Base-by-base conservation (phyloP, 441 rosid species). In the Populus hybrid region DNA sequence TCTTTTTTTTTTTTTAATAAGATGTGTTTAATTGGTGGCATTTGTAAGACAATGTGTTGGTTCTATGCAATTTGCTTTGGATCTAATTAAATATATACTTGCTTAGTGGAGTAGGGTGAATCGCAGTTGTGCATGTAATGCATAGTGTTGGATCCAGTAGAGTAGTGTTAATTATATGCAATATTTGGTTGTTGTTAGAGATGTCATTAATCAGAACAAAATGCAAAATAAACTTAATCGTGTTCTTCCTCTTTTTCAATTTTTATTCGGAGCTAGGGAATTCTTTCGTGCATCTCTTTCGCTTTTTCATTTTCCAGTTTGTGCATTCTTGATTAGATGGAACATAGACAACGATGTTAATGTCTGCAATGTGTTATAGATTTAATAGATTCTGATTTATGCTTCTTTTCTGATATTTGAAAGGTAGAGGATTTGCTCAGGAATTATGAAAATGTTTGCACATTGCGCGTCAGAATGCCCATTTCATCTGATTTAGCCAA, bases 401-500 rank as follows among this genome's bases (percentile, higher is more conserved):
- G 28, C 34, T 71, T 21, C 70, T 72, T 79, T 50, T 38, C 9
- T 78, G 16, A 53, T 53, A 24, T 67, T 66, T 79, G 69, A 42
- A 70, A 92, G 97, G 97, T 90, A 59, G 98, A 94, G 76, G 97
- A 94, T 65, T 67, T 94, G 86, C 92, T 94, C 50, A 87, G 87
- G 85, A 91, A 94, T 79, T 94, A 89, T 67, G 95, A 92, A 66
- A 94, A 94, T 64, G 97, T 92, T 9, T 94, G 97, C 72, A 94
- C 97, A 0, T 75, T 94, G 78, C 90, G 97, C 12, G 97, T 92
- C 18, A 83, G 97, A 76, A 94, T 94, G 98, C 98, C 98, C 0
- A 94, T 94, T 75, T 92, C 97, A 2, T 87, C 97, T 0, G 97
- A 94, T 80, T 84, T 92, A 64, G 61, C 86, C 24, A 94, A 94